phyloP scores from a whole-genome alignment of 2,329 filamentous ascomycete species.

The Sporothrix sp. region DNA sequence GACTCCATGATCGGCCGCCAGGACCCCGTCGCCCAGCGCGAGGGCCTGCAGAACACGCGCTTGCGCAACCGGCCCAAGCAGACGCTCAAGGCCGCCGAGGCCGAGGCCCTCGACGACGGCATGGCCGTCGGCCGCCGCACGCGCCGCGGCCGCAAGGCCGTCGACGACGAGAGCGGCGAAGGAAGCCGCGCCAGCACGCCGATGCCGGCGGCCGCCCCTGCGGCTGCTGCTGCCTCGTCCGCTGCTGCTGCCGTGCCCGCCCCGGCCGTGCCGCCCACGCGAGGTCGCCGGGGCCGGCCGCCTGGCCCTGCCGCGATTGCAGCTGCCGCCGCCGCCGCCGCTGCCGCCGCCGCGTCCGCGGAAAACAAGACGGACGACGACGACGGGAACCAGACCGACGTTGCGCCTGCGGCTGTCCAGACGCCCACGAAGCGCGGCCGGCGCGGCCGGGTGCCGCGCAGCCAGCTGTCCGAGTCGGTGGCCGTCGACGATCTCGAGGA shows the following conservation, averaged over 20 bases:
- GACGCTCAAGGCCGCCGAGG: constrained; percentile 49
- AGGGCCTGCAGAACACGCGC: constrained; percentile 46
- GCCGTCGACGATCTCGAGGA: constrained; percentile 12
- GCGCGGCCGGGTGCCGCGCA: constrained; percentile 14
- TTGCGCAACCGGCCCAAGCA: constrained; percentile 48
- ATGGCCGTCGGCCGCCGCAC: constrained; percentile 42
- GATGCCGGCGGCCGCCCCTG: constrained; percentile 22
- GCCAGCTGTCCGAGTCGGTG: constrained; percentile 17
- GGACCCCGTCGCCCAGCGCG: constrained; percentile 45
- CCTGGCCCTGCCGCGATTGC: constrained; percentile 3
- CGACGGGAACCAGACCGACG: not conserved
- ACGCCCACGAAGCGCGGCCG: constrained; percentile 13
- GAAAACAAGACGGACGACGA: not conserved
- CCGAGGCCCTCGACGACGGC: constrained; percentile 31
- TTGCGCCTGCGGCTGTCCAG: too few species aligned
- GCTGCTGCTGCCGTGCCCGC: constrained; percentile 14
- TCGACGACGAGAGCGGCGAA: constrained; percentile 42
- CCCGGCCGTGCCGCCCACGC: not conserved
- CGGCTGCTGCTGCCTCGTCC: constrained; percentile 26
- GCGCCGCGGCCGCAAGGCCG: constrained; percentile 40
- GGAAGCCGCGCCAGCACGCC: constrained; percentile 45
- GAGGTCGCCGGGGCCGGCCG: constrained; percentile 7
- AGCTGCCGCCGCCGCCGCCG: constrained; percentile 1
- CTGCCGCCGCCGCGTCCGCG: not conserved
- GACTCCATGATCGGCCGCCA: constrained; percentile 49